These are phyloP conservation scores for Chalciporus sp. DNA, from an alignment of 1,284 basidiomycete species.

Conservation along the genomic window DNA sequence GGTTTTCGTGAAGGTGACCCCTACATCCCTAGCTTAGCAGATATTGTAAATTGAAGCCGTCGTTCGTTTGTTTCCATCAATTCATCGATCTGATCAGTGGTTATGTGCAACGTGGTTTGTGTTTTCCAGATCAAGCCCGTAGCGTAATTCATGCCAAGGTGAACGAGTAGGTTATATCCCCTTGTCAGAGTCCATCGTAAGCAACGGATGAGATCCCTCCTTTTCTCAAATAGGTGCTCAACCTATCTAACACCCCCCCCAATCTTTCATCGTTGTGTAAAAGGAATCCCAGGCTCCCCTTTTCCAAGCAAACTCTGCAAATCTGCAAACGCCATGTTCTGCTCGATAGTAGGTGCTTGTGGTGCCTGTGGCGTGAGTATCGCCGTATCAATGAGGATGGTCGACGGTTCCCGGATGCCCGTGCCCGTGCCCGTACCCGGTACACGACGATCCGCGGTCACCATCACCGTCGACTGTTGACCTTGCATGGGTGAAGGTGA, in stretches of 20 bases:
- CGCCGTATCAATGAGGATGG: constrained; percentile 56
- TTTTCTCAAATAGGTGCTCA: not conserved
- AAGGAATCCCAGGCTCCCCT: constrained; percentile 13
- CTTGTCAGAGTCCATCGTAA: too few species aligned
- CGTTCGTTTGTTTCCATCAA: constrained; percentile 31
- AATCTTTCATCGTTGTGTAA: not conserved
- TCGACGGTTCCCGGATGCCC: constrained; percentile 35
- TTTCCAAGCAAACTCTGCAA: constrained; percentile 49
- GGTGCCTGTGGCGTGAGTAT: constrained; percentile 47
- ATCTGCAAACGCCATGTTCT: constrained; percentile 79
- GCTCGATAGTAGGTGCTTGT: constrained; percentile 70
- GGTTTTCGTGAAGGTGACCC: not conserved
- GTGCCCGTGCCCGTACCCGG: constrained; percentile 13
- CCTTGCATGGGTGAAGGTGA: constrained; percentile 50
- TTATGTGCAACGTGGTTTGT: constrained; percentile 22
- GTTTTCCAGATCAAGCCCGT: not conserved
- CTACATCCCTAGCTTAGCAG: constrained; percentile 33
- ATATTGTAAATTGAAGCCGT: constrained; percentile 29
- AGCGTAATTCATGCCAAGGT: too few species aligned
- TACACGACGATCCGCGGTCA: constrained; percentile 5
- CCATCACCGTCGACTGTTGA: constrained; percentile 11
- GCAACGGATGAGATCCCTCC: not conserved
- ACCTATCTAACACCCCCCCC: not conserved
- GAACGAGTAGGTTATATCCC: too few species aligned
- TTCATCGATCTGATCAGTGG: not conserved